phyloP scores from a whole-genome alignment of 257 asterid species.

The Buddleja alternifolia region DNA sequence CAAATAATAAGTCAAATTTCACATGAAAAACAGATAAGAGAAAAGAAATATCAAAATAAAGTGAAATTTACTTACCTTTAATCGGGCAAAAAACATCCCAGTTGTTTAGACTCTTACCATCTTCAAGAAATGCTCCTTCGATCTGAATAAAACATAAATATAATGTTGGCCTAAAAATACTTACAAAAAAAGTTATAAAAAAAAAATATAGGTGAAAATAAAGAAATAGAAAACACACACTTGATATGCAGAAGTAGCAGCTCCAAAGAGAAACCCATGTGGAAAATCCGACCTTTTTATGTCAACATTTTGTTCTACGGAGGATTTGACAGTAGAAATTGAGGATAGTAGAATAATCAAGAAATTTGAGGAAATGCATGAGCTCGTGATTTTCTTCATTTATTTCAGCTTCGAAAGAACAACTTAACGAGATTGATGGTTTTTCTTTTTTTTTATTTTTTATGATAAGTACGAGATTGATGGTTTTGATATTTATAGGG shows the following conservation, averaged over 20 bases:
- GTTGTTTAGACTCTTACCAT: conserved; percentile 66
- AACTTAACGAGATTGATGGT: too few species aligned
- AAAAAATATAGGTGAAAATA: background rate
- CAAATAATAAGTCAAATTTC: background rate
- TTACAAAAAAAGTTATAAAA: background rate
- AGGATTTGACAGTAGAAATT: conserved; percentile 22
- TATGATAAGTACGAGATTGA: too few species aligned
- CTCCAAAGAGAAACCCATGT: conserved; percentile 75
- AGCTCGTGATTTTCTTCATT: background rate
- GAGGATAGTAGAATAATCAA: conserved; percentile 15
- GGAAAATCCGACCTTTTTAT: conserved; percentile 62
- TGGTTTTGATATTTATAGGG: too few species aligned
- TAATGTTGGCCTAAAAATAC: background rate
- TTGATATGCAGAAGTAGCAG: conserved; percentile 75
- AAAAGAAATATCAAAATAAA: background rate
- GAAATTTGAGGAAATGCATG: background rate
- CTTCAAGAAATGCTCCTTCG: conserved; percentile 79
- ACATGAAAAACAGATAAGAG: background rate
- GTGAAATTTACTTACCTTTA: conserved; percentile 36
- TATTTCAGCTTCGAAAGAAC: too few species aligned
- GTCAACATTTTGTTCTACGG: conserved; percentile 21
- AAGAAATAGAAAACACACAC: conserved; percentile 34
- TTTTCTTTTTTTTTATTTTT: too few species aligned
- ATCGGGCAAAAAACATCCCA: conserved; percentile 68
- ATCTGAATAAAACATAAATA: conserved; percentile 36